These are phyloP conservation scores for Globisporangium spiculum DNA, from an alignment of 352 stramenopile species.

Conservation along the genomic window DNA sequence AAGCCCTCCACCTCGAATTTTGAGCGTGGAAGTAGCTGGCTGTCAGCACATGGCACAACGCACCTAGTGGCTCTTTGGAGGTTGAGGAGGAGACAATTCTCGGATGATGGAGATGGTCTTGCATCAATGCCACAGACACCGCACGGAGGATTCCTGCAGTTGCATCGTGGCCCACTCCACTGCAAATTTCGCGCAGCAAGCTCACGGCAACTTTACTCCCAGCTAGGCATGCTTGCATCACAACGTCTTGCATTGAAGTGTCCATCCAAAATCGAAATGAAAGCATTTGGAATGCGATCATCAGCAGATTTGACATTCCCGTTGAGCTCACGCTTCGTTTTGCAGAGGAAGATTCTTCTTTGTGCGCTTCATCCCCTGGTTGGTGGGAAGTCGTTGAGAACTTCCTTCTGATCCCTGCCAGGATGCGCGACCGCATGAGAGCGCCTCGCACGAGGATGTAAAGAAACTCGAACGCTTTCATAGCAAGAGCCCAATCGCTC, in stretches of 20 bases:
- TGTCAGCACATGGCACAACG: slow-evolving; percentile 9
- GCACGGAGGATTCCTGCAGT: not conserved
- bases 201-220: slow-evolving; percentile 1
- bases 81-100: not conserved
- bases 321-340: not conserved
- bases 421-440: not conserved
- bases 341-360: not conserved
- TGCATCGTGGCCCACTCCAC: not conserved
- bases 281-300: not conserved
- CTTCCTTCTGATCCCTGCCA: not conserved
- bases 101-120: not conserved
- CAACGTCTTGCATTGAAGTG: not conserved
- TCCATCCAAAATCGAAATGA: slow-evolving; percentile 8
- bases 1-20: slow-evolving; percentile 18
- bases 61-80: not conserved
- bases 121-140: not conserved
- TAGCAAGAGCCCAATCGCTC: not conserved
- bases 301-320: not conserved
- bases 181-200: not conserved
- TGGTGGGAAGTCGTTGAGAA: not conserved
- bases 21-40: slow-evolving; percentile 15
- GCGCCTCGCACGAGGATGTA: not conserved
- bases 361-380: not conserved
- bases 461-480: slow-evolving; percentile 5
- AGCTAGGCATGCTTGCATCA: slow-evolving; percentile 5